These are phyloP conservation scores for Jacaranda mimosifolia DNA, from an alignment of 257 asterid genomes.

Conservation along the genomic window DNA sequence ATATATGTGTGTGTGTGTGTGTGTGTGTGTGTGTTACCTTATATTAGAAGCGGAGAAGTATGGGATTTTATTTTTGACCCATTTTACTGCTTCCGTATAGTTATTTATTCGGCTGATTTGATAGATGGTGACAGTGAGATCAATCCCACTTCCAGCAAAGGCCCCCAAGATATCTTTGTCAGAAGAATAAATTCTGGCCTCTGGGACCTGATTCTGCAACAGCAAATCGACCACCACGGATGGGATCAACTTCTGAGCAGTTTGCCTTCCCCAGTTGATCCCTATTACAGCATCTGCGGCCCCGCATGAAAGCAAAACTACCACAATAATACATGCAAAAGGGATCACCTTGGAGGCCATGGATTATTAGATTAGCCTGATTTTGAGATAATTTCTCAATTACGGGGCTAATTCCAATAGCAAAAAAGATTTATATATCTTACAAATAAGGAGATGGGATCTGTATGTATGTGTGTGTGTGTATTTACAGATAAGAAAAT, in stretches of 20 bases:
- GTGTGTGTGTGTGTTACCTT: slow-evolving; percentile 25
- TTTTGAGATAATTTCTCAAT: not conserved
- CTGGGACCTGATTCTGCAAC: slow-evolving; percentile 34
- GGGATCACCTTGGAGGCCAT: not conserved
- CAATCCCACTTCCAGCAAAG: slow-evolving; percentile 35
- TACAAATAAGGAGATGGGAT: too few species aligned
- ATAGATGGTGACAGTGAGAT: slow-evolving; percentile 14
- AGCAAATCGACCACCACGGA: slow-evolving; percentile 51
- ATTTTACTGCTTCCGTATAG: not conserved
- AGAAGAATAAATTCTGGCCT: slow-evolving; percentile 28
- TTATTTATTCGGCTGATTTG: fast-evolving
- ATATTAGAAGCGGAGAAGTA: not conserved
- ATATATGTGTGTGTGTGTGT: not conserved
- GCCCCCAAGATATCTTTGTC: slow-evolving; percentile 29
- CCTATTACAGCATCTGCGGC: slow-evolving; percentile 32
- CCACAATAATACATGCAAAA: not conserved
- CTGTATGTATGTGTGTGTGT: too few species aligned
- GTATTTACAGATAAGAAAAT: too few species aligned
- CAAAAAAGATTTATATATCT: not conserved
- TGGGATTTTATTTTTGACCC: not conserved
- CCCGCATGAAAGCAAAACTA: not conserved
- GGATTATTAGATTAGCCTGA: not conserved
- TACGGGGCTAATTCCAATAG: not conserved
- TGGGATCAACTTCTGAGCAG: slow-evolving; percentile 42
- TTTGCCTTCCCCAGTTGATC: slow-evolving; percentile 40